phyloP scores from a whole-genome alignment of 169 alveolate species.

The Plasmodium adleri region DNA sequence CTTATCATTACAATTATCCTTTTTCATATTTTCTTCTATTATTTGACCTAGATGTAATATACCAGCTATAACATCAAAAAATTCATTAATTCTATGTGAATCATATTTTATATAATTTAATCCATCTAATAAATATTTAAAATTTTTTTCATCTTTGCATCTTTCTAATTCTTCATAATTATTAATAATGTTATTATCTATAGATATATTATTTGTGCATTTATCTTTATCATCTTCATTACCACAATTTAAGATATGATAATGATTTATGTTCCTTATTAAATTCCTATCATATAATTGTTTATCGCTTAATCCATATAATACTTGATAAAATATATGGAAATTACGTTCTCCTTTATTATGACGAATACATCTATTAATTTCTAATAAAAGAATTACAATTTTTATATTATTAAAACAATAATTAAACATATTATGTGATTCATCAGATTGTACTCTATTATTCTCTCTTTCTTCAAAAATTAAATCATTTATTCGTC shows the following conservation, averaged over 20 bases:
- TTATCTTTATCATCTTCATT: background rate
- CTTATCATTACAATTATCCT: background rate
- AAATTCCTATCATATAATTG: conserved; percentile 32
- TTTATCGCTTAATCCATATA: conserved; percentile 80
- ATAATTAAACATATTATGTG: conserved; percentile 94
- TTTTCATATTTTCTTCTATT: no score
- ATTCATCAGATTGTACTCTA: conserved; percentile 86
- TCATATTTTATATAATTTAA: conserved; percentile 62
- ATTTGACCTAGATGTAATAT: conserved; percentile 58
- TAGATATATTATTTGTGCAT: background rate
- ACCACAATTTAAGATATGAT: conserved; percentile 19
- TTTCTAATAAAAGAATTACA: conserved; percentile 91
- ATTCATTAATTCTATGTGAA: conserved; percentile 17
- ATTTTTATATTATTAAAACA: conserved; percentile 54
- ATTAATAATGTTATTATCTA: background rate
- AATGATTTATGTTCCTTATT: conserved; percentile 29
- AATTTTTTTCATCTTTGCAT: conserved; percentile 38
- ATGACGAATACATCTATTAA: conserved; percentile 92
- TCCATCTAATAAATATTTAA: conserved; percentile 37
- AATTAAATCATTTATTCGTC: conserved; percentile 95
- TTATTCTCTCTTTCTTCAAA: conserved; percentile 91
- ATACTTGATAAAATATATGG: conserved; percentile 94
- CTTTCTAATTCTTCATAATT: background rate
- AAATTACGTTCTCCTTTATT: conserved; percentile 95
- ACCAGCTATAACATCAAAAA: conserved; percentile 56